A percentile compares a stretch with the other conserved stretches of the same genome.
Evolutionary conservation across 2,329 filamentous ascomycete species (phyloP).

Genomic region (Fusarium torreyae): DNA sequence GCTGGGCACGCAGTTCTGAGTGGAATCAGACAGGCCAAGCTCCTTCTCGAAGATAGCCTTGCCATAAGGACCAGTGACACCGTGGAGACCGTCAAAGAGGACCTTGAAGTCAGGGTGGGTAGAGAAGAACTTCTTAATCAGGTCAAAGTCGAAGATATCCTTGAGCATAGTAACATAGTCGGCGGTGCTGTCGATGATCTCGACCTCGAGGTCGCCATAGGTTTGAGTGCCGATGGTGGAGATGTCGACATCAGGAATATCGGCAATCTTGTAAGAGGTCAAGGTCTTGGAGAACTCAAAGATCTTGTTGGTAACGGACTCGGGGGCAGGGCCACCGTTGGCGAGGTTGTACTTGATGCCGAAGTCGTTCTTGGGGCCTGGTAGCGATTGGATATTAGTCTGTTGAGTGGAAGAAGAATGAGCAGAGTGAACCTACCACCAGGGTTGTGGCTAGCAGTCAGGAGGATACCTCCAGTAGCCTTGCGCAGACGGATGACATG

Average conservation of each 20-base stretch:
- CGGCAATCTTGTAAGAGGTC: constrained; percentile 91
- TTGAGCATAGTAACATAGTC: constrained; percentile 97
- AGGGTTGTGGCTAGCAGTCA: constrained; percentile 98
- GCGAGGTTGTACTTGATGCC: constrained; percentile 99
- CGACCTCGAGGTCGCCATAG: constrained; percentile 90
- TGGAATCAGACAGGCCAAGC: constrained; percentile 83
- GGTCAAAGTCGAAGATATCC: constrained; percentile 97
- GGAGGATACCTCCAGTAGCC: constrained; percentile 94
- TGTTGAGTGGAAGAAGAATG: neutral
- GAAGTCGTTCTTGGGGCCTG: constrained; percentile 94
- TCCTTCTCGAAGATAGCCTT: constrained; percentile 95
- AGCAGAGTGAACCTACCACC: constrained; percentile 75
- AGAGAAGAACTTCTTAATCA: constrained; percentile 95
- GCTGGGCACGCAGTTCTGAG: constrained; percentile 92
- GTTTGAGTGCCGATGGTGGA: constrained; percentile 84
- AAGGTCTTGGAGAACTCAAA: constrained; percentile 92
- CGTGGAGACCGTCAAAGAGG: constrained; percentile 93
- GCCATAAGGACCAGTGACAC: constrained; percentile 96
- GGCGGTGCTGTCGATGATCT: constrained; percentile 92
- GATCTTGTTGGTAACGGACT: constrained; percentile 98
- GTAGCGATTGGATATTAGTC: constrained; percentile 5
- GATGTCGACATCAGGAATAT: constrained; percentile 90
- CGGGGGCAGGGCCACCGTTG: constrained; percentile 95
- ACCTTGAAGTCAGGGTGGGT: constrained; percentile 94
- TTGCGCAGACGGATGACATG: constrained; percentile 95